Percentiles rank a stretch among this genome's conserved stretches.
Conservation (phyloP, 306 rosid species). For the Trichosanthes truncata region DNA sequence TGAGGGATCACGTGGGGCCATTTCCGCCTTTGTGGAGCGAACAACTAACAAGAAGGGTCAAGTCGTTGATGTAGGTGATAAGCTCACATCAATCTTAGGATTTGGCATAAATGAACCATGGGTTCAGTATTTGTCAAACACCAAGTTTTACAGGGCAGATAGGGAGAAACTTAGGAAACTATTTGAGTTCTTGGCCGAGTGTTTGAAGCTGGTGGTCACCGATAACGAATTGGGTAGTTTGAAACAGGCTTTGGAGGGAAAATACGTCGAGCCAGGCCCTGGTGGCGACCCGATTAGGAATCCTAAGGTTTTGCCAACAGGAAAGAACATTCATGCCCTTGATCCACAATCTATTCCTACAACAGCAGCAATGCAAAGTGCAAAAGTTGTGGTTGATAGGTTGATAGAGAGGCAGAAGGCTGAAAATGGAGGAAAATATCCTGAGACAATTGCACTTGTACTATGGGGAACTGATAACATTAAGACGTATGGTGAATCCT, state of each 20-base stretch:
- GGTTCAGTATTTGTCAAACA: conserved; percentile 74
- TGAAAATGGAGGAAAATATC: conserved; percentile 59
- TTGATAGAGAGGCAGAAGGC: conserved; percentile 55
- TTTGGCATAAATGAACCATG: conserved; percentile 91
- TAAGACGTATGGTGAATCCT: conserved; percentile 94
- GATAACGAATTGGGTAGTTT: conserved; percentile 90
- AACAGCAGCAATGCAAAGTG: conserved; percentile 86
- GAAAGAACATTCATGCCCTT: conserved; percentile 90
- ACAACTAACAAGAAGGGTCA: conserved; percentile 85
- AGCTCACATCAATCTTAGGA: conserved; percentile 65
- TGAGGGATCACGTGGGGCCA: conserved; percentile 74
- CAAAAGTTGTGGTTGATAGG: conserved; percentile 50
- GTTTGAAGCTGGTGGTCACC: conserved; percentile 79
- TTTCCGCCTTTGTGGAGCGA: conserved; percentile 67
- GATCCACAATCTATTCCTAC: conserved; percentile 96
- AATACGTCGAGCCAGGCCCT: conserved; percentile 93
- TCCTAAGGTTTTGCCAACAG: conserved; percentile 91
- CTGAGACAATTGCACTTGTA: conserved; percentile 91
- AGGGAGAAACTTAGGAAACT: conserved; percentile 64
- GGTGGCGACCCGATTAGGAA: conserved; percentile 97
- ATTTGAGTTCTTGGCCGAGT: conserved; percentile 68
- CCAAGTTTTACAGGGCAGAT: conserved; percentile 83
- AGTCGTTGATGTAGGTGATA: conserved; percentile 73
- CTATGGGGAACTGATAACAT: conserved; percentile 99
- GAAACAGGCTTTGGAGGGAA: conserved; percentile 96